Evolutionary conservation across 768 basidiomycete species (phyloP).

Genomic region (Tephrocybe sp.): DNA sequence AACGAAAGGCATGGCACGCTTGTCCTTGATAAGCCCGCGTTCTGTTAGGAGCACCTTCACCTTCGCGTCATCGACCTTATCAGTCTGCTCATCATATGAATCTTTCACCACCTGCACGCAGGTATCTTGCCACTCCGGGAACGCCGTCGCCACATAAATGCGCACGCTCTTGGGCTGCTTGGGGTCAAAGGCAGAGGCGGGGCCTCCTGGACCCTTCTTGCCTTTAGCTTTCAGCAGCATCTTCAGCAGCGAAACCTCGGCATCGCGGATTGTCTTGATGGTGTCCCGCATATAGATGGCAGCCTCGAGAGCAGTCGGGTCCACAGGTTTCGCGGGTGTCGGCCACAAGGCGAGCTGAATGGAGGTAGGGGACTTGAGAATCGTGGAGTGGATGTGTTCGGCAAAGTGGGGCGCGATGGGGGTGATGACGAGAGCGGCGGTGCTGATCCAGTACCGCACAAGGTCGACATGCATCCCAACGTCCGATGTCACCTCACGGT

Average conservation of each 20-base stretch:
- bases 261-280: conserved; percentile 90
- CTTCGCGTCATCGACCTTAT: conserved; percentile 80
- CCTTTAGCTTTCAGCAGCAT: conserved; percentile 77
- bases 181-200: conserved; percentile 68
- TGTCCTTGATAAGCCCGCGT: conserved; percentile 90
- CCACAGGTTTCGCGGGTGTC: conserved; percentile 55
- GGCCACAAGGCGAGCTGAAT: conserved; percentile 89
- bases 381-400: conserved; percentile 82
- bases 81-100: conserved; percentile 54
- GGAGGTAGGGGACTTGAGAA: conserved; percentile 73
- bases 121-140: conserved; percentile 92
- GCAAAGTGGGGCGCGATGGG: conserved; percentile 94
- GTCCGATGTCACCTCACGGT: conserved; percentile 88
- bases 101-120: conserved; percentile 78
- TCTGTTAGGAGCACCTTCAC: conserved; percentile 67
- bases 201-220: conserved; percentile 44
- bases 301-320: conserved; percentile 68
- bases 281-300: conserved; percentile 85
- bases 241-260: conserved; percentile 78
- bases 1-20: conserved; percentile 93
- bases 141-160: conserved; percentile 87
- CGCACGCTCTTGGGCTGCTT: conserved; percentile 82
- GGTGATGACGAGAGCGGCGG: conserved; percentile 74
- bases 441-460: conserved; percentile 81
- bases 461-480: conserved; percentile 91